Percentiles rank a stretch among this genome's conserved stretches.
Conservation (phyloP, 805 yeast genomes). For the Saccharomycopsis javanensis region DNA sequence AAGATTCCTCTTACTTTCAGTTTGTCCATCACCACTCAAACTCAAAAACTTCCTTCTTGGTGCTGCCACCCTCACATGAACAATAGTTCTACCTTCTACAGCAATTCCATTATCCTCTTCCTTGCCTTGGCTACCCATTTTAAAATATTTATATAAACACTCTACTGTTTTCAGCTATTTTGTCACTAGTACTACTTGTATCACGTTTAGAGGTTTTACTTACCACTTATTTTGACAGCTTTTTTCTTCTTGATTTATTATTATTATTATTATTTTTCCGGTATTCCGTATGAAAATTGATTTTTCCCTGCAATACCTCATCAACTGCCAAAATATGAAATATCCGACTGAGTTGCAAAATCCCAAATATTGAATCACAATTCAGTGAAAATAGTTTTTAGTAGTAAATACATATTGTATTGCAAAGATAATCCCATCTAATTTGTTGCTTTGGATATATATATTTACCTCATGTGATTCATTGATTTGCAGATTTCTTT, state of each 20-base stretch:
- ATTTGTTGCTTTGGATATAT: background rate
- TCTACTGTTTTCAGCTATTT: too few relatives aligned
- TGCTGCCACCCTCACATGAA: slow-evolving; percentile 35
- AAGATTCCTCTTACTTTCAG: too few relatives aligned
- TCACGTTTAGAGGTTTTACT: background rate
- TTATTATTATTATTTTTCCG: too few relatives aligned
- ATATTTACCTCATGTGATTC: background rate
- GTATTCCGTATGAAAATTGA: background rate
- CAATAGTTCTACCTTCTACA: slow-evolving; percentile 23
- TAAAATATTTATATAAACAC: too few relatives aligned
- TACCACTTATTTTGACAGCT: background rate
- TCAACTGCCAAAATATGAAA: too few relatives aligned
- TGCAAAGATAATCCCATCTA: too few relatives aligned
- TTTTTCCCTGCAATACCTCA: background rate
- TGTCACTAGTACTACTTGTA: background rate
- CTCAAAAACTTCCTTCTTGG: slow-evolving; percentile 31
- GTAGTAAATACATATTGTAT: too few relatives aligned
- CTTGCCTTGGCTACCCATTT: background rate
- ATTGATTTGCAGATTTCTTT: background rate
- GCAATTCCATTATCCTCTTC: slow-evolving; percentile 3
- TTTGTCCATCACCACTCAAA: slow-evolving; percentile 8
- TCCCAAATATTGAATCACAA: too few relatives aligned
- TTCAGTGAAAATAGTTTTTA: too few relatives aligned
- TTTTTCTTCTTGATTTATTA: background rate
- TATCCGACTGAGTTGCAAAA: too few relatives aligned